Base-by-base conservation (phyloP, 371 early-diverging fungal species). In the Batrachochytrium dendrobatidis region DNA sequence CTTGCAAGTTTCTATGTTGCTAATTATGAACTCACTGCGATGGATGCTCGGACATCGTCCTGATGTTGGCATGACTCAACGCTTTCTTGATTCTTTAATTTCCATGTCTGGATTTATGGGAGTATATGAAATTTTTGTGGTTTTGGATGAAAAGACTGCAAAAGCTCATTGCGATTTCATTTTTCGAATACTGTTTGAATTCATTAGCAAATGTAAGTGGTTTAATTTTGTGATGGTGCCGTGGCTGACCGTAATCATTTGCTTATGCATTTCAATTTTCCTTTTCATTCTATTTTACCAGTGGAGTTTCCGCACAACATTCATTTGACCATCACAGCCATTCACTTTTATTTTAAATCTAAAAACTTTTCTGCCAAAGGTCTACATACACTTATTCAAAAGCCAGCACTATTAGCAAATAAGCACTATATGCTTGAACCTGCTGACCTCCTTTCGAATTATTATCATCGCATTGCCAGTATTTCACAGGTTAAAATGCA, bases 311-410 rank as follows among this genome's bases (percentile, higher is more conserved):
- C 6, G 22, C 22, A 22, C 7, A n/a, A 6, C 6, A 28, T 4
- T 12, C 22, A 24, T 24, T n/a, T 51, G 10, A 2, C 10, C 3
- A 32, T 51, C 32, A 32, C 8, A 3, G 30, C 25, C 3, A 32
- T 51, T 5, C 22, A 51, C 30, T 51, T 8, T 24, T 29, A 51
- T 32, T 12, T 51, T 6, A 6, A 22, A 3, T 51, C 51, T 3
- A 3, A 28, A 3, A 5, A n/a, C 28, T 51, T 51, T 24, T 17
- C 51, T 5, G 28, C 25, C 24, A 51, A 51, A 22, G 30, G 51
- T 3, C 51, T 51, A 22, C 51, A 51, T 22, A 2, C 24, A 7
- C 51, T 51, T n/a, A 51, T 51, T 32, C 51, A 51, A 24, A 28
- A 32, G 3, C 51, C 51, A 32, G 39, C 17, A 20, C 39, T 17